Evolutionary conservation across 148 eudicot genomes (phyloP), one percentile per base, ranked within the genome.

Genomic region (Arctostaphylos glauca): DNA sequence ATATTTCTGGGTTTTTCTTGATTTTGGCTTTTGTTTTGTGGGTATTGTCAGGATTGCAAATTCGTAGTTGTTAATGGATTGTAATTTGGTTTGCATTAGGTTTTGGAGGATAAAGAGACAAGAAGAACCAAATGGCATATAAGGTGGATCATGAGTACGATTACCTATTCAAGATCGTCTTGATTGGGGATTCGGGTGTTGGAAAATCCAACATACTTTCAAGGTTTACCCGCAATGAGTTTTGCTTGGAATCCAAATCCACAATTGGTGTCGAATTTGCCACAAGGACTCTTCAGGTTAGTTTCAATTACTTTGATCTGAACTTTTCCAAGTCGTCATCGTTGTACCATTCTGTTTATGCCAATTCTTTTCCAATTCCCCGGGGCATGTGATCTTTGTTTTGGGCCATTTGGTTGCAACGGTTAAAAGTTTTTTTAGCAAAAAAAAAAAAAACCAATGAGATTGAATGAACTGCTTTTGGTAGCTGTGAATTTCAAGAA

Each of bases 231-330:
- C 78, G 96, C 62, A 89, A 91, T 81, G 96, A 91, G 86, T 93
- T 93, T 78, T 93, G 90, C 72, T 87, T 93, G 88, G 96, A 93
- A 76, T 93, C 96, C 50, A 93, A 93, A 87, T 93, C 96, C 31
- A 93, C 94, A 74, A 93, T 93, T 81, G 96, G 96, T 9, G 96
- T 93, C 60, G 96, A 91, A 84, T 93, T 93, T 53, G 93, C 97
- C 16, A 93, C 94, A 14, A 88, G 94, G 70, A 93, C 94, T 72
- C 91, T 93, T 81, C 94, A 93, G 92, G 96, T 91, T 80, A 23
- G 46, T 3, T 81, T 52, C 23, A 14, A 58, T 76, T 14, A 75
- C 73, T 49, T 5, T 59, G 44, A 76, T 82, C 58, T 60, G 48
- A 19, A 70, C 5, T 72, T 47, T 74, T 54, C 25, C 25, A 13